Evolutionary conservation across 2,329 filamentous ascomycete species (phyloP), one percentile per base, ranked within the genome.

Genomic region (Pseudogymnoascus sp.): DNA sequence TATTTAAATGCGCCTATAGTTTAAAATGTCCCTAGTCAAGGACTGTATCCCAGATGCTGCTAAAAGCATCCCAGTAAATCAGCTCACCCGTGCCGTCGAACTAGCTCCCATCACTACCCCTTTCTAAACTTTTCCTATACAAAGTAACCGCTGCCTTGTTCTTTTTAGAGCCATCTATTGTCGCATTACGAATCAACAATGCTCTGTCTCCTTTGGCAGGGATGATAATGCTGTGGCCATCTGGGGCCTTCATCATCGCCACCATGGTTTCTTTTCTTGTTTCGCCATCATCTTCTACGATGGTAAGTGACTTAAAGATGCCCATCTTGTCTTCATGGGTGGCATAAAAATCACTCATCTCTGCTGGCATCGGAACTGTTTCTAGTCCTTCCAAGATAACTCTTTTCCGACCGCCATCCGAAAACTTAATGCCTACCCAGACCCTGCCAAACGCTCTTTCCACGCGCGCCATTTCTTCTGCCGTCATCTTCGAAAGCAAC

Each of bases 371-470:
- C n/a, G 25, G 11, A 8, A 65, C 58, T 6, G 62, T 16, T 55
- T 69, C 64, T n/a, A 68, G 60, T 35, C 67, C 67, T 37, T 69
- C 65, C 12, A 70, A 65, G n/a, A 70, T 64, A n/a, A 68, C 55
- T 12, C 69, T 67, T 59, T 63, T 70, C 21, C 35, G 33, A 28
- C 43, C 71, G 21, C 61, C 21, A 35, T 63, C 62, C 18, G 62
- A 55, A 38, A 63, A 64, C 9, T 67, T 69, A 1, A 75, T 58
- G 49, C 68, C 69, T 61, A 78, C 88, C 90, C 90, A 96, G 5
- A 90, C 73, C 4, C 84, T 77, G 0, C 86, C 87, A 12, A 93
- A 76, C 0, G 88, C 86, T 7, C 81, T 79, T 60, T 83, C 77
- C 4, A 83, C 80, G 4, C 81, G 78, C 5, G 76, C 71, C 14